Evolutionary conservation across 2,329 filamentous ascomycete genomes (phyloP), one percentile per base, ranked within the genome.

Genomic region (Nothophaeocryptopus gaeumannii): DNA sequence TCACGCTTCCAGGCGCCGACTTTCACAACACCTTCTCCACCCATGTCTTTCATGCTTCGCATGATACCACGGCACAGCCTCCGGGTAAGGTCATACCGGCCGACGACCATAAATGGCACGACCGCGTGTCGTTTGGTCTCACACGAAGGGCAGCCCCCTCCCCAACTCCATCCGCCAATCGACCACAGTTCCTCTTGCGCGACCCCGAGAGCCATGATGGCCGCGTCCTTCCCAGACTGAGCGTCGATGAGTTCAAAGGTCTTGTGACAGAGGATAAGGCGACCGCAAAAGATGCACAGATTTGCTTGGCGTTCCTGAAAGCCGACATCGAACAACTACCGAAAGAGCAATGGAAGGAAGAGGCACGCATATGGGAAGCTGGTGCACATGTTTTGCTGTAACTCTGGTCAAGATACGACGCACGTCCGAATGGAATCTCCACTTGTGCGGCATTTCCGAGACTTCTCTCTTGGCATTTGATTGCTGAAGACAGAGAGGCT

Each of bases 401-500:
- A 11, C 29, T 42, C 8, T 42, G 39, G 39, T 10, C 20, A 31
- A 13, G 32, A 13, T 33, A 42, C 15, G 39, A 31, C 2, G 11
- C 39, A 31, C 29, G 32, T 32, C 39, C 39, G 9, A 26, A 26
- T 26, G 20, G 4, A 4, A 7, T 26, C 4, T 26, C 7, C 20
- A 26, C 3, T 7, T 11, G 37, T 26, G 15, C 2, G 12, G 9
- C n/a, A 11, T 46, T 46, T 39, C 33, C 11, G 5, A 8, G 20
- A 9, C 15, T 20, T 9, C 26, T 46, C n/a, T 46, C 16, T 16
- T 46, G 43, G 35, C 39, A 31, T 9, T 10, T 46, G 9, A 5
- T 46, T 5, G 43, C 43, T 8, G 34, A 46, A 12, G 35, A 32
- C 11, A 34, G 37, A 30, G 43, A 46, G 20, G 43, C 38, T 13